Percentiles rank a stretch among this genome's conserved stretches.
Evolutionary conservation across 139 green algal genomes (phyloP).

Genomic region (Chlamydomonas asymmetrica): DNA sequence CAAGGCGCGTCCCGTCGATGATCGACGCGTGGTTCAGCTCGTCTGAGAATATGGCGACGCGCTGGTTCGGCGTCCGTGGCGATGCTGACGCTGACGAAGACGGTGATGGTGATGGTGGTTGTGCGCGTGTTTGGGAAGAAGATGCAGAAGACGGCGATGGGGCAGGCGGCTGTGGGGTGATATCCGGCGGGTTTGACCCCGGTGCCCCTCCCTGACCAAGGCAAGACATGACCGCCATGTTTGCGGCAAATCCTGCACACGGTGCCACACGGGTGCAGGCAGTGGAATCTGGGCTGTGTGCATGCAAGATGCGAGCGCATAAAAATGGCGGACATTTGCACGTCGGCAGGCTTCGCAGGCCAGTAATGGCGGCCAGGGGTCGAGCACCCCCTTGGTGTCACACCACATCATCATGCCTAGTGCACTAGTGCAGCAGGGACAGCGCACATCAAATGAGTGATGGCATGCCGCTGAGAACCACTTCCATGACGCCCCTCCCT

Average conservation of each 20-base stretch:
- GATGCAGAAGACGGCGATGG: not conserved
- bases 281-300: not conserved
- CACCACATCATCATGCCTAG: no score
- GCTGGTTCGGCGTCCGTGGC: not conserved
- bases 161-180: not conserved
- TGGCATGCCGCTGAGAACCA: no score
- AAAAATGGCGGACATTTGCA: no score
- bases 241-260: constrained; percentile 86
- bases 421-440: no score
- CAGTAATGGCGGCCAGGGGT: no score
- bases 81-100: constrained; percentile 1
- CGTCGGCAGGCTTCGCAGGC: no score
- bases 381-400: no score
- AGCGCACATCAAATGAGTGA: no score
- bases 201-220: constrained; percentile 37
- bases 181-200: not conserved
- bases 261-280: no score
- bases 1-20: constrained; percentile 87
- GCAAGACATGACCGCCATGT: constrained; percentile 71
- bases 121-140: no score
- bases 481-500: no score
- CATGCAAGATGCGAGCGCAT: not conserved
- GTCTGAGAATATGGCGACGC: constrained; percentile 80
- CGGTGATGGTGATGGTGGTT: no score
- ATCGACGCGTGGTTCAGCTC: constrained; percentile 97